These are phyloP conservation scores for Alternaria atra DNA, from an alignment of 2,329 filamentous ascomycete species.

Conservation along the genomic window DNA sequence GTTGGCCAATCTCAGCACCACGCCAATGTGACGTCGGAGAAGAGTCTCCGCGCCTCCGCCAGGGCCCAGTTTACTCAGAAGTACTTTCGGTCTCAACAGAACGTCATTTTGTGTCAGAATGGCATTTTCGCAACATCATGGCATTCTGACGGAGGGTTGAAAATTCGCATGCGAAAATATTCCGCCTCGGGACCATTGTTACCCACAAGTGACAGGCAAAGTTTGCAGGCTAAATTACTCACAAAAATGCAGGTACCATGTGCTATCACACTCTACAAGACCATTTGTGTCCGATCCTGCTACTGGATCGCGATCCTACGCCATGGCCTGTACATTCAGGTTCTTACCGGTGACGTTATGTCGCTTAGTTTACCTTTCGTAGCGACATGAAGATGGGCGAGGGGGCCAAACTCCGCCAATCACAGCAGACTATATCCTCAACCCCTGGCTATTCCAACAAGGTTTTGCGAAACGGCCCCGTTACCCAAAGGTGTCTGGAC, in stretches of 20 bases:
- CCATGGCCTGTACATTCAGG: conserved; percentile 21
- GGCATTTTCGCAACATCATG: conserved; percentile 15
- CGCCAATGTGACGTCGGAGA: conserved; percentile 18
- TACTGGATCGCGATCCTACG: conserved; percentile 36
- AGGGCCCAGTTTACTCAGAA: not conserved
- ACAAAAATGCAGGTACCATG: conserved; percentile 37
- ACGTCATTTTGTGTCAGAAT: conserved; percentile 26
- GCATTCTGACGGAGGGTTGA: conserved; percentile 18
- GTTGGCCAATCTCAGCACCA: conserved; percentile 15
- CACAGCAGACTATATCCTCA: conserved; percentile 7
- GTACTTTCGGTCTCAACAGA: conserved; percentile 9
- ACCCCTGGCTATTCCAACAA: conserved; percentile 20
- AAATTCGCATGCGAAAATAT: conserved; percentile 12
- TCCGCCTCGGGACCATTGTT: not conserved
- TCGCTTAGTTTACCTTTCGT: conserved; percentile 28
- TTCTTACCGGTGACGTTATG: conserved; percentile 41
- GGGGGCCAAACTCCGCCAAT: conserved; percentile 30
- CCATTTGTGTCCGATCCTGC: conserved; percentile 20
- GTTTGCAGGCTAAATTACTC: conserved; percentile 7
- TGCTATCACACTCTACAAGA: conserved; percentile 26
- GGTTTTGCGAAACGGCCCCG: conserved; percentile 18
- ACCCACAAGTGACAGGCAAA: conserved; percentile 4
- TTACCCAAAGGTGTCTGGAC: conserved; percentile 18
- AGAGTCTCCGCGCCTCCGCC: conserved; percentile 1
- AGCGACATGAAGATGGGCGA: conserved; percentile 27